phyloP scores from a whole-genome alignment of 2,329 filamentous ascomycete species.

The Cladorrhinum sp. region DNA sequence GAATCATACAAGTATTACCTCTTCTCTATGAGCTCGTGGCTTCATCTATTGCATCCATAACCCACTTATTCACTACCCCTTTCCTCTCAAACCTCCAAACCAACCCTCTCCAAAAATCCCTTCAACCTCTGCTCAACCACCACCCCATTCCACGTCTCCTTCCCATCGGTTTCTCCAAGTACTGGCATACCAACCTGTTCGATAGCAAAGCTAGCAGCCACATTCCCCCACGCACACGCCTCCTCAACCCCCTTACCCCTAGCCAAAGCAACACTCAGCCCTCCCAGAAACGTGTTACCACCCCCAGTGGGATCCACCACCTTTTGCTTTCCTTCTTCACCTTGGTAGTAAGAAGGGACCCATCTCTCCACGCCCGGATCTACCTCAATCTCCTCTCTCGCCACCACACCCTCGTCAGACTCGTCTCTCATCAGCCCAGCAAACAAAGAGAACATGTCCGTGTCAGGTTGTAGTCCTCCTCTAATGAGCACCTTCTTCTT shows the following conservation, averaged over 20 bases:
- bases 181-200: slow-evolving; percentile 86
- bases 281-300: slow-evolving; percentile 81
- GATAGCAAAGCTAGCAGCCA: slow-evolving; percentile 89
- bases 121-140: slow-evolving; percentile 50
- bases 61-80: too few species aligned
- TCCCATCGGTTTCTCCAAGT: slow-evolving; percentile 43
- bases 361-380: slow-evolving; percentile 45
- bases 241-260: slow-evolving; percentile 61
- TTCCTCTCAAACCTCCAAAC: not conserved
- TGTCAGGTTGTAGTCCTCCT: slow-evolving; percentile 56
- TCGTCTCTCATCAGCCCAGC: slow-evolving; percentile 55
- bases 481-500: slow-evolving; percentile 31
- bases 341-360: slow-evolving; percentile 25
- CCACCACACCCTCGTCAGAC: slow-evolving; percentile 50
- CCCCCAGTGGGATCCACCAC: slow-evolving; percentile 94
- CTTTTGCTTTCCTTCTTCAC: slow-evolving; percentile 32
- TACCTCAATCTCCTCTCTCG: slow-evolving; percentile 57
- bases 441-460: slow-evolving; percentile 61
- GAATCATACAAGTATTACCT: too few species aligned
- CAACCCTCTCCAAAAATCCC: slow-evolving; percentile 46
- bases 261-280: slow-evolving; percentile 56
- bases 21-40: too few species aligned
- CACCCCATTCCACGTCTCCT: slow-evolving; percentile 62
- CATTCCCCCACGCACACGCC: slow-evolving; percentile 72
- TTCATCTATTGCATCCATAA: too few species aligned